Evolutionary conservation across 2,329 filamentous ascomycete species (phyloP).

Genomic region (Aspergillus sojae): DNA sequence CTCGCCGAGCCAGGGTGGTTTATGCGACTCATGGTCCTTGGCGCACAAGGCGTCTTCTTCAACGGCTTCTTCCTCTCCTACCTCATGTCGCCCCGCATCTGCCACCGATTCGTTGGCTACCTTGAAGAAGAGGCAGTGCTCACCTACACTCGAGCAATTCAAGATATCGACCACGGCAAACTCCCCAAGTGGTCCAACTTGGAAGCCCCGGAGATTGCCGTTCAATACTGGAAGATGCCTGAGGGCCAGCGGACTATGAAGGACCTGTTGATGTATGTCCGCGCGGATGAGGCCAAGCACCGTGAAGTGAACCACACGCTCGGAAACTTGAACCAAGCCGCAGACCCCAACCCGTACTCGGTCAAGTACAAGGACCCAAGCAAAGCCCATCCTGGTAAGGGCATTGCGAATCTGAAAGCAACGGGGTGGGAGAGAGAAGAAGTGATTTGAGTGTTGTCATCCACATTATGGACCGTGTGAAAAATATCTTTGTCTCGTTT

Average conservation of each 20-base stretch:
- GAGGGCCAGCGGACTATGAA: constrained; percentile 79
- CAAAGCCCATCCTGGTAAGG: constrained; percentile 70
- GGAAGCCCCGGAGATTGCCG: constrained; percentile 80
- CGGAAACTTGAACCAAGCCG: constrained; percentile 79
- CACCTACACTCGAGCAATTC: constrained; percentile 88
- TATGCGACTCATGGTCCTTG: constrained; percentile 90
- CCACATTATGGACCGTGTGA: not conserved
- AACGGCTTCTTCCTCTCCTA: constrained; percentile 91
- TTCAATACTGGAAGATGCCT: constrained; percentile 94
- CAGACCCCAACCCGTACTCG: constrained; percentile 91
- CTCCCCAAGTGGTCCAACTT: constrained; percentile 81
- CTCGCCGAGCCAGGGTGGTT: constrained; percentile 83
- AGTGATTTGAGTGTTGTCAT: constrained; percentile 57
- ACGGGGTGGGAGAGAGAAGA: constrained; percentile 83
- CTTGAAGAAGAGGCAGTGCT: constrained; percentile 96
- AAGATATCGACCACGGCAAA: constrained; percentile 82
- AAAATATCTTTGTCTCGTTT: not conserved
- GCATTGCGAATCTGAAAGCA: constrained; percentile 64
- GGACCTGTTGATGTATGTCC: constrained; percentile 84
- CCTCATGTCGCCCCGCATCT: constrained; percentile 80
- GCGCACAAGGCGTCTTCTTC: constrained; percentile 94
- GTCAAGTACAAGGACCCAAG: constrained; percentile 74
- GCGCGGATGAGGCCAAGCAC: constrained; percentile 87
- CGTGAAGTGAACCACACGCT: constrained; percentile 96
- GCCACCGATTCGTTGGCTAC: constrained; percentile 94